Conservation (phyloP, 140 eudicot genomes). For the Artemisia princeps region DNA sequence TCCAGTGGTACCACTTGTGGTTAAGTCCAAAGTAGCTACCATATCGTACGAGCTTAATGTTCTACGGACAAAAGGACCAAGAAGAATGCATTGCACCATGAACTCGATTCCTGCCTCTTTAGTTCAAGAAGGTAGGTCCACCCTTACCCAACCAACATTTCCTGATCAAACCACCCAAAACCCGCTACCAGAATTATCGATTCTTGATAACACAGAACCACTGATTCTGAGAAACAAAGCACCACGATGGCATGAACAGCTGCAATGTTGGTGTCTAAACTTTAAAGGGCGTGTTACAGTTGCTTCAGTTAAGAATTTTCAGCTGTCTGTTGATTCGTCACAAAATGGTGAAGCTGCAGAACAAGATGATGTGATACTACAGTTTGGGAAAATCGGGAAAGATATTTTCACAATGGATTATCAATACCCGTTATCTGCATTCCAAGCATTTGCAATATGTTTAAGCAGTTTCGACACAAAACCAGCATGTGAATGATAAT, state of each 20-base stretch:
- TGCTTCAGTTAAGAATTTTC: constrained; percentile 65
- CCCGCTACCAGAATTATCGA: constrained; percentile 17
- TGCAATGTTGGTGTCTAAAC: constrained; percentile 63
- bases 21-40: constrained; percentile 40
- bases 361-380: constrained; percentile 41
- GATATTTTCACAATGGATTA: constrained; percentile 62
- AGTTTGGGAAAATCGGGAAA: constrained; percentile 59
- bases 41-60: constrained; percentile 57
- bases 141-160: constrained; percentile 46
- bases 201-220: constrained; percentile 8
- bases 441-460: constrained; percentile 61
- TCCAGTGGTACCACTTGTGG: constrained; percentile 23
- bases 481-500: constrained; percentile 49
- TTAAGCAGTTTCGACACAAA: constrained; percentile 63
- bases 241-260: constrained; percentile 62
- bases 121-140: constrained; percentile 37
- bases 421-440: constrained; percentile 50
- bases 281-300: constrained; percentile 65
- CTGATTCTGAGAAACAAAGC: constrained; percentile 40
- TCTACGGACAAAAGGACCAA: constrained; percentile 61
- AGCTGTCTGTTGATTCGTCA: constrained; percentile 33
- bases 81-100: constrained; percentile 57
- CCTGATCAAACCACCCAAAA: background rate
- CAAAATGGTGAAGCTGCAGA: constrained; percentile 27
- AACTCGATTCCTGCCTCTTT: constrained; percentile 43